Conservation (phyloP, 768 basidiomycete genomes). For the Pisolithus albus region DNA sequence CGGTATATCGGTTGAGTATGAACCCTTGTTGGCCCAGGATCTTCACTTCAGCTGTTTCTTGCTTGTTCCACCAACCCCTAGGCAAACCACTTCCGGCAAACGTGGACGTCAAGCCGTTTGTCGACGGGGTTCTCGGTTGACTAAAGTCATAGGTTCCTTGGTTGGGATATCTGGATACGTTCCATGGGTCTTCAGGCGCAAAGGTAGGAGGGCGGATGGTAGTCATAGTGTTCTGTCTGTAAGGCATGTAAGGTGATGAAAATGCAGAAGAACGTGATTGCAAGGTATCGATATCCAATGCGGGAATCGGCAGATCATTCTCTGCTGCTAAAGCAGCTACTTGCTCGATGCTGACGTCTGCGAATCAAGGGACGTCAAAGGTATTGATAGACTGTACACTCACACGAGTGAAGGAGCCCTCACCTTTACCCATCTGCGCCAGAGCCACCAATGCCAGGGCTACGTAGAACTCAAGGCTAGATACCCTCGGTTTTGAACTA, state of each 20-base stretch:
- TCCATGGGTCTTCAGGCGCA: conserved; percentile 68
- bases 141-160: conserved; percentile 28
- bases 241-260: conserved; percentile 29
- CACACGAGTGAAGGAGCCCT: conserved; percentile 7
- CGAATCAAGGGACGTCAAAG: not conserved
- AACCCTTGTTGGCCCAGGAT: conserved; percentile 88
- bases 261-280: conserved; percentile 50
- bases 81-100: conserved; percentile 69
- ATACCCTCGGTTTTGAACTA: conserved; percentile 71
- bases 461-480: conserved; percentile 87
- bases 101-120: conserved; percentile 47
- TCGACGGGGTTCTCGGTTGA: conserved; percentile 16
- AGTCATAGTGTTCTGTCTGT: conserved; percentile 42
- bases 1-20: conserved; percentile 79
- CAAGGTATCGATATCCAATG: conserved; percentile 55
- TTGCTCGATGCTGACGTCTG: conserved; percentile 79
- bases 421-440: conserved; percentile 77
- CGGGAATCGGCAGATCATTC: conserved; percentile 71
- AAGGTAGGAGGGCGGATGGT: conserved; percentile 42
- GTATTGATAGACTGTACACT: not conserved
- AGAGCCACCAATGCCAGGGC: conserved; percentile 83
- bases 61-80: conserved; percentile 80
- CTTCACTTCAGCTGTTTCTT: conserved; percentile 63
- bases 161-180: conserved; percentile 27
- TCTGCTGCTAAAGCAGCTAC: conserved; percentile 70